Evolutionary conservation across 2,329 filamentous ascomycete species (phyloP), one percentile per base, ranked within the genome.

Genomic region (Botrytis tulipae): DNA sequence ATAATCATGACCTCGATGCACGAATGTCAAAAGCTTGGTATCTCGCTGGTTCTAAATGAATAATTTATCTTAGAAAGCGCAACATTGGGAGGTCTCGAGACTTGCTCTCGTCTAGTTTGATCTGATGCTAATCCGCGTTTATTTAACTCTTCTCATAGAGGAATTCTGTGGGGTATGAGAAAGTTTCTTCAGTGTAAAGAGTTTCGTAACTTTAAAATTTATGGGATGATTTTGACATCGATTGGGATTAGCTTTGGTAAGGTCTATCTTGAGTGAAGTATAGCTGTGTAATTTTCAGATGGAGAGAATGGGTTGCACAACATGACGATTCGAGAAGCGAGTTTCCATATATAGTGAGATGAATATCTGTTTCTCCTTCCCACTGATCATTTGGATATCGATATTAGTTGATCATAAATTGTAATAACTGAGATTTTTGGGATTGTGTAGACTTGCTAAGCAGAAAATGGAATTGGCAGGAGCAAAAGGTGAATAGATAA

Each of bases 41-140:
- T 16, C 4, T 51, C 1, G 25, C 25, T 0, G 12, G 48, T 14
- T 1, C 10, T 0, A 25, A 51, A n/a, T n/a, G 4, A 0, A n/a
- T 14, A 3, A 51, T n/a, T 5, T 35, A 5, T 35, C 35, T 35
- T 35, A 7, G 48, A 25, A 14, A 51, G 4, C 7, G 42, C 16
- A 42, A 14, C 5, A 1, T 42, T 42, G 42, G 42, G 4, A 35
- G 35, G 42, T 4, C 42, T 42, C 42, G 5, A 44, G 12, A 16
- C 1, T 54, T 54, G 12, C n/a, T 54, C 10, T 12, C 3, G 3
- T 14, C 12, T 54, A n/a, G 12, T 10, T n/a, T 51, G 48, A 51
- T 0, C 16, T n/a, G 25, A 16, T 54, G 48, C 10, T 16, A 54
- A 7, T 16, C 0, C 0, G n/a, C 48, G 25, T 12, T n/a, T 54